Evolutionary conservation across 306 rosid species (phyloP).

Genomic region (Crataegus laevigata): DNA sequence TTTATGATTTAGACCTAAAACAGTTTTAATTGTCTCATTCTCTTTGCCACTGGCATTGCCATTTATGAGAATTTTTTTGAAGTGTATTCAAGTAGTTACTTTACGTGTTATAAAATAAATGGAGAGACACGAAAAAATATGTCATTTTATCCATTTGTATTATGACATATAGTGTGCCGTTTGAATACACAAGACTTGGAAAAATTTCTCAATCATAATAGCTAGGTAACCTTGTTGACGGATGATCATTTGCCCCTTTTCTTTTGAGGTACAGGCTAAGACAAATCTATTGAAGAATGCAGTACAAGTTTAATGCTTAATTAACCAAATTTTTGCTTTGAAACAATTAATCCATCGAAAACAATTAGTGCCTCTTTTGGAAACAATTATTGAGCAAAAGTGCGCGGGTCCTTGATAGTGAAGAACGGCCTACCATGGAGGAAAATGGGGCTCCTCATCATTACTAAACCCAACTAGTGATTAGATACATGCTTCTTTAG

Average conservation of each 20-base stretch:
- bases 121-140: too few species aligned
- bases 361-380: conserved; percentile 22
- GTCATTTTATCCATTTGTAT: too few species aligned
- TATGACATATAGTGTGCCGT: too few species aligned
- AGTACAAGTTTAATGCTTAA: neutral
- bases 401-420: conserved; percentile 9
- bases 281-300: neutral
- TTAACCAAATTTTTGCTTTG: neutral
- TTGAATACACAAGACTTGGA: too few species aligned
- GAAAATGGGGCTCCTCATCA: conserved; percentile 34
- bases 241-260: neutral
- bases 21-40: too few species aligned
- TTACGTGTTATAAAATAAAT: too few species aligned
- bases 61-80: too few species aligned
- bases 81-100: too few species aligned
- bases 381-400: conserved; percentile 30
- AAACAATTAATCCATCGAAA: neutral
- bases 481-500: conserved; percentile 10
- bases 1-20: too few species aligned
- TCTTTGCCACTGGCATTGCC: neutral
- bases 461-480: conserved; percentile 16
- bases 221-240: neutral
- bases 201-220: neutral
- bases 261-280: neutral
- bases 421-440: conserved; percentile 20